These are phyloP conservation scores for Postia placenta DNA, from an alignment of 768 basidiomycete genomes.

Conservation along the genomic window DNA sequence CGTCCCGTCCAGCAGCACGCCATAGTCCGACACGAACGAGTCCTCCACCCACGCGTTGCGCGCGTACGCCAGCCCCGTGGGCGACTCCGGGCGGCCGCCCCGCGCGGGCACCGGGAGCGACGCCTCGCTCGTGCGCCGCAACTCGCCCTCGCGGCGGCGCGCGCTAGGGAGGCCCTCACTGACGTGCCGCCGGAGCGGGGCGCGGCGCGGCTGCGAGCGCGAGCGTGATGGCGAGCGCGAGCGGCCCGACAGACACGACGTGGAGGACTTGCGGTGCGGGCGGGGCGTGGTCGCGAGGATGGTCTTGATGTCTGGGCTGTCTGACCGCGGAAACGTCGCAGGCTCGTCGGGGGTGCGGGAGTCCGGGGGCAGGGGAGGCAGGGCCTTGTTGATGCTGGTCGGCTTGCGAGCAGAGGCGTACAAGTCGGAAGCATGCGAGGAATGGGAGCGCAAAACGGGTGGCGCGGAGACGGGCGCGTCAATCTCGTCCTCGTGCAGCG, in stretches of 20 bases:
- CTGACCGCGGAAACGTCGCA: constrained; percentile 12
- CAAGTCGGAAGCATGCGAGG: not conserved
- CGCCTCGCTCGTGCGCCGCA: not conserved
- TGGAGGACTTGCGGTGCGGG: constrained; percentile 22
- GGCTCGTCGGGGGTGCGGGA: constrained; percentile 5
- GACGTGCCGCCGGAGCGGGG: constrained; percentile 13
- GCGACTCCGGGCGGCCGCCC: not conserved
- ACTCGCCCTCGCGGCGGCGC: constrained; percentile 3
- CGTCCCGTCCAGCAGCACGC: constrained; percentile 21
- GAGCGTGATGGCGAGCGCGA: constrained; percentile 20
- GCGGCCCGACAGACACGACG: constrained; percentile 14
- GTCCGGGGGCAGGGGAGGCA: constrained; percentile 19
- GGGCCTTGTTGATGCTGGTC: constrained; percentile 15
- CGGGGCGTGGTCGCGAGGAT: constrained; percentile 28
- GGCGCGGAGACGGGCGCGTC: constrained; percentile 9
- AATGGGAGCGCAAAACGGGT: not conserved
- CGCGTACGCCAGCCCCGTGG: not conserved
- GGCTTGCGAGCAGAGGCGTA: not conserved
- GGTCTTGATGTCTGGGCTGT: constrained; percentile 26
- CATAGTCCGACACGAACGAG: constrained; percentile 24
- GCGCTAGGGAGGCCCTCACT: constrained; percentile 13
- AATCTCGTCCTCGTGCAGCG: constrained; percentile 21
- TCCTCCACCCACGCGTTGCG: constrained; percentile 21
- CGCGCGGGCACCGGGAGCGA: not conserved
- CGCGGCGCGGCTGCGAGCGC: constrained; percentile 6